phyloP scores from a whole-genome alignment of 1,139 yeast species.

The Sugiyamaella pinicola region DNA sequence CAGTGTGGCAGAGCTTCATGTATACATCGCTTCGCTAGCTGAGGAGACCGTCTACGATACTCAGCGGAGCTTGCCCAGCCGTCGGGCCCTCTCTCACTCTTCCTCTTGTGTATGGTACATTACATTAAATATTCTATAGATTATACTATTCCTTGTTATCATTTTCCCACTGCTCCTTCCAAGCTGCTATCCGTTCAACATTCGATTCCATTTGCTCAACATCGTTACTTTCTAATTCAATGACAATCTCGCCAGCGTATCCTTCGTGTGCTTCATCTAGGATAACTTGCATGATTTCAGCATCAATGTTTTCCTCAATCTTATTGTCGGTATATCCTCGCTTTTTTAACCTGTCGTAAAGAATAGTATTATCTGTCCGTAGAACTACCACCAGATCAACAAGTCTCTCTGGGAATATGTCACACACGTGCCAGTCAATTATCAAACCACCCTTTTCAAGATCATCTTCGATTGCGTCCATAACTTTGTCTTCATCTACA shows the following conservation, averaged over 20 bases:
- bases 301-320: conserved; percentile 88
- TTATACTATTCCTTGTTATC: conserved; percentile 25
- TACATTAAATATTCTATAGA: not conserved
- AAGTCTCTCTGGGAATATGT: conserved; percentile 87
- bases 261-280: conserved; percentile 83
- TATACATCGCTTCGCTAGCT: too few species aligned
- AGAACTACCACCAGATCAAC: conserved; percentile 91
- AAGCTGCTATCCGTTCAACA: conserved; percentile 68
- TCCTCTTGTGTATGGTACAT: too few species aligned
- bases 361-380: conserved; percentile 68
- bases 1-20: too few species aligned
- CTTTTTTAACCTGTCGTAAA: conserved; percentile 72
- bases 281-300: conserved; percentile 95
- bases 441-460: conserved; percentile 82
- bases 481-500: conserved; percentile 80
- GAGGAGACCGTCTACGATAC: too few species aligned
- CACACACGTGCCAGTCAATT: conserved; percentile 98
- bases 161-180: conserved; percentile 74
- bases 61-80: too few species aligned
- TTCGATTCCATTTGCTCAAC: conserved; percentile 80
- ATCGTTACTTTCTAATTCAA: conserved; percentile 70
- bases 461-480: conserved; percentile 79
- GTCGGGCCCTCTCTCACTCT: not conserved
- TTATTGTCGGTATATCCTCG: conserved; percentile 74
- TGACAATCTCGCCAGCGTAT: conserved; percentile 77